A percentile compares a stretch with the other conserved stretches of the same genome.
Evolutionary conservation across 1,284 basidiomycete species (phyloP).

Genomic region (Malassezia japonica): DNA sequence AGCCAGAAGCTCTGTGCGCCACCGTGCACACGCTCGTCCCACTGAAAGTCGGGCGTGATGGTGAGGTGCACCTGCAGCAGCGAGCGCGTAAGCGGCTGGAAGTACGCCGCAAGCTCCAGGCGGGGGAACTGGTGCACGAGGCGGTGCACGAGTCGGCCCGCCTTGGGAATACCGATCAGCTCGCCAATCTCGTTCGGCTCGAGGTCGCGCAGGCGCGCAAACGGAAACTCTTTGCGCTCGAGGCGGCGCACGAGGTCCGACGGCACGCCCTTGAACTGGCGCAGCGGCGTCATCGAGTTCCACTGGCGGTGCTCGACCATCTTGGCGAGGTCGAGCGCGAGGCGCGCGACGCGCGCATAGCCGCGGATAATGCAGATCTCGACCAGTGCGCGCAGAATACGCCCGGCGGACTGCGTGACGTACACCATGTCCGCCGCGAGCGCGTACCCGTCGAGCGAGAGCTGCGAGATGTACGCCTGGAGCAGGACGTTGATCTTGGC

Average conservation of each 20-base stretch:
- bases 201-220: conserved; percentile 38
- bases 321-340: conserved; percentile 88
- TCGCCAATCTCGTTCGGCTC: conserved; percentile 58
- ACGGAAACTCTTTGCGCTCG: conserved; percentile 78
- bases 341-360: conserved; percentile 88
- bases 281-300: conserved; percentile 91
- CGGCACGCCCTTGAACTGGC: conserved; percentile 79
- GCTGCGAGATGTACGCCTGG: conserved; percentile 87
- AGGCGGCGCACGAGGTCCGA: conserved; percentile 85
- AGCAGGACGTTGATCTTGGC: conserved; percentile 95
- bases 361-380: conserved; percentile 96
- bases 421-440: conserved; percentile 98
- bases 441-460: conserved; percentile 90
- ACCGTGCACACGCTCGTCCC: conserved; percentile 91
- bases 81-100: conserved; percentile 40
- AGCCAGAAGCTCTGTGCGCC: conserved; percentile 76
- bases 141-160: conserved; percentile 81
- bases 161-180: conserved; percentile 76
- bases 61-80: conserved; percentile 43
- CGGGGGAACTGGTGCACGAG: conserved; percentile 95
- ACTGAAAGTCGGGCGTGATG: conserved; percentile 88
- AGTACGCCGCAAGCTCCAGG: conserved; percentile 59
- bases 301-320: conserved; percentile 75
- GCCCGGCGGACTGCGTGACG: conserved; percentile 52
- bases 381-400: conserved; percentile 90